Evolutionary conservation across 345 rosid genomes (phyloP), one percentile per base, ranked within the genome.

Genomic region (Sonneratia alba): DNA sequence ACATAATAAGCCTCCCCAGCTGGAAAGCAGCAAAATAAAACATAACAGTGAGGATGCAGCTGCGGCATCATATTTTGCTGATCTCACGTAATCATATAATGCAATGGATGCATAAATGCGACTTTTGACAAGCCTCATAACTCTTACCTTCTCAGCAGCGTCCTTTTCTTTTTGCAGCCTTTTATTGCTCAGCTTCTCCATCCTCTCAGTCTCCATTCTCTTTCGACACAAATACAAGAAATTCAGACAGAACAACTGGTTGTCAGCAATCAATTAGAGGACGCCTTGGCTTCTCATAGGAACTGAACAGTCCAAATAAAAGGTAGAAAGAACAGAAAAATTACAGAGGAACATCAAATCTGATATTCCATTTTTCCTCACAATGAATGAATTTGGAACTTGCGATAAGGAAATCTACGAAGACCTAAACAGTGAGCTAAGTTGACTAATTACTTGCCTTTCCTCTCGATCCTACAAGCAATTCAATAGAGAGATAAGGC

Each of bases 121-220:
- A 27, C 32, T 14, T 47, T 2, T 13, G 22, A 55, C 24, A 55
- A 3, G 6, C 0, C 59, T 55, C 24, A 55, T 55, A 55, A 55
- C 59, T 21, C 18, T 55, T 55, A 55, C 59, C 59, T 55, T 55
- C 24, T 55, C 59, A 18, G 59, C 59, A 16, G 59, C n/a, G 0
- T 79, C 84, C 71, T 85, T 89, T 74, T 87, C 88, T 27, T 61
- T 68, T 83, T 71, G 73, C 83, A 1, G 79, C 72, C 86, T 81
- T 88, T 16, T 80, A 87, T 74, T 87, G 86, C 76, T 82, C 89
- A 19, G 86, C 86, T 76, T 90, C 84, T 90, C 94, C 70, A 73
- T 12, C 83, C 71, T 83, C 83, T 92, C 93, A 83, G 76, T 84
- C 96, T 87, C 96, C 97, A 85, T 86, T 90, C 87, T 92, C 97